These are phyloP conservation scores for Gnomoniopsis smithogilvyi DNA, from an alignment of 2,329 filamentous ascomycete species.

Conservation along the genomic window DNA sequence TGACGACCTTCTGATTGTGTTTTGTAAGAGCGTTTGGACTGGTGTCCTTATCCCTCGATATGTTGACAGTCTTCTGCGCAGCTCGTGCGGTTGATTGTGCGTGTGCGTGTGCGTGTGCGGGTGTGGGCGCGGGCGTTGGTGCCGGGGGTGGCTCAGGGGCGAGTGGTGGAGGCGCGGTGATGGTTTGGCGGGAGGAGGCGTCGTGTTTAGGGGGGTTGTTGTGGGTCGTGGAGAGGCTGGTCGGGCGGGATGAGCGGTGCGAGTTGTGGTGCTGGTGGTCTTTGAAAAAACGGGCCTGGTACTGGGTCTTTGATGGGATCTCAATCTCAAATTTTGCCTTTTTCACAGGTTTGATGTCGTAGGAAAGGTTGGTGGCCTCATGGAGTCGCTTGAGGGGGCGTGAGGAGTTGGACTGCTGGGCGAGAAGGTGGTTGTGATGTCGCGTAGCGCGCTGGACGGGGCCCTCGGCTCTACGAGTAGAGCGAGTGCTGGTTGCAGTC, in stretches of 20 bases:
- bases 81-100: background rate
- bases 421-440: constrained; percentile 4
- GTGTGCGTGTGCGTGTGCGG: constrained; percentile 17
- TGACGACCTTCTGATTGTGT: constrained; percentile 56
- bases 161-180: constrained; percentile 9
- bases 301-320: constrained; percentile 18
- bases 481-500: constrained; percentile 21
- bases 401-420: constrained; percentile 15
- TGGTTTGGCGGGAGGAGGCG: constrained; percentile 17
- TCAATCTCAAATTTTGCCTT: constrained; percentile 19
- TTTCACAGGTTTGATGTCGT: constrained; percentile 16
- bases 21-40: constrained; percentile 35
- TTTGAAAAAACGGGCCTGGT: constrained; percentile 16
- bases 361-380: constrained; percentile 18
- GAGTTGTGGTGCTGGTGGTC: constrained; percentile 15
- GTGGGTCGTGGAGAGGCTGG: constrained; percentile 21
- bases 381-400: constrained; percentile 19
- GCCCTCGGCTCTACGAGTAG: constrained; percentile 20
- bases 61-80: constrained; percentile 13
- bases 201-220: constrained; percentile 25
- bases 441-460: constrained; percentile 17
- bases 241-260: constrained; percentile 20
- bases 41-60: constrained; percentile 19
- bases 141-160: constrained; percentile 8
- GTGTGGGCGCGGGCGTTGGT: constrained; percentile 18